Base-by-base conservation (phyloP, 176 grass and related monocot species). In the Puccinellia tenuiflora region DNA sequence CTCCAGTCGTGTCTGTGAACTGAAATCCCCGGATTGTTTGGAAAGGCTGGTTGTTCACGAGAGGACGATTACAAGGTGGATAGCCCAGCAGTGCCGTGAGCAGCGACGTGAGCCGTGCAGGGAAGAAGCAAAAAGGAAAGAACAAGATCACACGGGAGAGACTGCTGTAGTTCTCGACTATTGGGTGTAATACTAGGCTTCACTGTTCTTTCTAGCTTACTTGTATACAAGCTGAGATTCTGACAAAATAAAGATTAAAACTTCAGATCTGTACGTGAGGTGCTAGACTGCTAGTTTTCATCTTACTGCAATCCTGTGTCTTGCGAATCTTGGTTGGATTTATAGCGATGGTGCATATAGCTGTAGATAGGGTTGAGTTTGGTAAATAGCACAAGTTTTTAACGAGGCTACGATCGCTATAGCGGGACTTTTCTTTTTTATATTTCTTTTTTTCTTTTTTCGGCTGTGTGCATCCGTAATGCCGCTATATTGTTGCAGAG, bases 81-180 rank as follows among this genome's bases (percentile, higher is more conserved):
- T 97, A 59, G 83, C 90, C 0, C 86, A 87, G 73, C 85, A 86
- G 37, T 92, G 79, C 54, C 82, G 88, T 13, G 92, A 97, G 29
- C 62, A 73, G 14, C 61, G 4, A 21, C 17, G 20, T 14, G 10
- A 68, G 22, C 39, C n/a, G 0, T 26, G 3, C 17, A 48, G n/a
- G 75, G 56, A 67, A 51, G 60, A 33, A 52, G 6, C 24, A 0
- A 34, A 9, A 1, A 55, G 6, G 14, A 35, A 46, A 77, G 55
- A 76, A 46, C 62, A 77, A 28, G 64, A 57, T 20, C 21, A 46
- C 22, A 16, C 30, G 48, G 54, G 37, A 22, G 46, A 5, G 21
- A 71, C n/a, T 64, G 69, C 33, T 67, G 35, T 74, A 21, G 11
- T 47, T 26, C 77, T 43, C 75, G 69, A 61, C 24, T 63, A 64